Base-by-base conservation (phyloP, 1,139 yeast species). In the Ashbya aceris region DNA sequence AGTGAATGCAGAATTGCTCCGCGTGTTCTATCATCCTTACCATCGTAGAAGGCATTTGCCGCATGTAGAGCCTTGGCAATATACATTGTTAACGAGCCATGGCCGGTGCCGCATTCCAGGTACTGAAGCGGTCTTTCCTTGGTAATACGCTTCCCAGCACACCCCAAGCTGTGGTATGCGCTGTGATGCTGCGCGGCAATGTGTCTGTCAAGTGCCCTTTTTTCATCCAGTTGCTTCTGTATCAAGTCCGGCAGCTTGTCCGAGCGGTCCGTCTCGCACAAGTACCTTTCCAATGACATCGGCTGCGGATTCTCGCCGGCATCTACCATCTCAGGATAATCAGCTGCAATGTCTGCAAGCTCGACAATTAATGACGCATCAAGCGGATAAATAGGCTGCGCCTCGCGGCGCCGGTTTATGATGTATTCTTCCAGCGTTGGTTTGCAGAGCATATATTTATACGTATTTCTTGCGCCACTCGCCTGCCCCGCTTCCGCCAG, bases 101-200 rank as follows among this genome's bases (percentile, higher is more conserved):
- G 76, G 2, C 76, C 76, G 1, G 76, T 71, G 3, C 76, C 77
- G 1, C 75, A 74, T 48, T 71, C 77, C 27, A 71, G 52, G 43
- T 64, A 65, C 43, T 70, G 74, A 7, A 61, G 41, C 1, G 68
- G 68, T 1, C 61, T 40, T 17, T 36, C 36, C 27, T 20, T 27
- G 7, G 38, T 28, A 7, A 27, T 34, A 17, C 46, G 1, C 43
- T 40, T 4, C 38, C 39, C 8, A 53, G 13, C 27, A 42, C 39
- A 7, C 29, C 26, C 14, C 7, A 32, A 7, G 27, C 28, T 2
- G 31, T 26, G 14, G 30, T 11, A 7, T 5, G 13, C 13, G n/a
- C 31, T 6, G 49, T 26, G 28, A 3, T 32, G 36, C 27, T 27
- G 33, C 2, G 11, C 34, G 7, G 31, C 23, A n/a, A 45, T 23